A percentile compares a stretch with the other conserved stretches of the same genome.
phyloP scores from a whole-genome alignment of 805 yeast species.

The Myxozyma melibiosi region DNA sequence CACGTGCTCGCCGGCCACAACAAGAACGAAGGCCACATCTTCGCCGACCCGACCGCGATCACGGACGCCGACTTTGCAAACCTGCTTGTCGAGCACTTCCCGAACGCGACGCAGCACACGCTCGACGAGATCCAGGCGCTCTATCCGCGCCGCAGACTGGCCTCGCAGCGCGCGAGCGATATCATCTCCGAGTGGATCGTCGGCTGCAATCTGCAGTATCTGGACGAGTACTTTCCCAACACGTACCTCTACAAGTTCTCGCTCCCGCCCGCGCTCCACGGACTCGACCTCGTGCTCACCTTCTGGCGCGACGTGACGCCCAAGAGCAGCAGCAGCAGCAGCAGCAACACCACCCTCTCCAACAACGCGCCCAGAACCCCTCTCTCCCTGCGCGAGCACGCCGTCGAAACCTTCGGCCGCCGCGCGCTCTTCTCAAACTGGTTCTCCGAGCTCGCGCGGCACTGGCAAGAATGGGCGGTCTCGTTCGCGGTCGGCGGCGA shows the following conservation, averaged over 20 bases:
- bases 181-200: conserved; percentile 30
- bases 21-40: conserved; percentile 30
- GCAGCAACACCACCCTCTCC: no score
- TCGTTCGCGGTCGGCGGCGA: conserved; percentile 24
- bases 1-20: conserved; percentile 19
- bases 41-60: conserved; percentile 22
- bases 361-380: neutral
- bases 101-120: conserved; percentile 21
- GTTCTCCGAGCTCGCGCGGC: conserved; percentile 15
- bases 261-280: conserved; percentile 29
- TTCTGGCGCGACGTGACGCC: conserved; percentile 25
- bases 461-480: conserved; percentile 25
- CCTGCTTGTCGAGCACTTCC: conserved; percentile 17
- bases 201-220: conserved; percentile 15
- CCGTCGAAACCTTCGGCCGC: neutral
- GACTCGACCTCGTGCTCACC: conserved; percentile 22
- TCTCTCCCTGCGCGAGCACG: neutral
- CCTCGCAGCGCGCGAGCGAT: conserved; percentile 12
- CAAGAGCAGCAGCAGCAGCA: neutral
- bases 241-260: conserved; percentile 23
- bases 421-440: neutral
- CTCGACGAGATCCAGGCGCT: conserved; percentile 9
- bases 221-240: conserved; percentile 13
- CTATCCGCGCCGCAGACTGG: conserved; percentile 12
- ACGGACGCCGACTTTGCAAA: conserved; percentile 13